Conservation (phyloP, 202 grass and related monocot species). For the Saccharum hybrid region DNA sequence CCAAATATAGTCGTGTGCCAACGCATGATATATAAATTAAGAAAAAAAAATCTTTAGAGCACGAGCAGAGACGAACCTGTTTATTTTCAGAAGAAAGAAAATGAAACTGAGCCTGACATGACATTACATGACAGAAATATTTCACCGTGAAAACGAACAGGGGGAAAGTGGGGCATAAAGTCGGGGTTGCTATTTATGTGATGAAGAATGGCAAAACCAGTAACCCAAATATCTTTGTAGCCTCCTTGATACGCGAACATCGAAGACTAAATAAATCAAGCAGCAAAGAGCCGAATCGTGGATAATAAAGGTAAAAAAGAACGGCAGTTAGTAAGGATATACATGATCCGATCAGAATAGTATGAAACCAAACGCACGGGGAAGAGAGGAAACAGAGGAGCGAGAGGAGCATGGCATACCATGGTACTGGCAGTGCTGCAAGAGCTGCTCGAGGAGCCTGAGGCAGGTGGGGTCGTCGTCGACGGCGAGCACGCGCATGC, state of each 20-base stretch:
- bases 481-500: constrained; percentile 86
- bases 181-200: not conserved
- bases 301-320: not conserved
- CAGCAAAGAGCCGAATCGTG: not conserved
- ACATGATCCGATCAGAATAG: not conserved
- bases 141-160: not conserved
- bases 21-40: not conserved
- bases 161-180: not conserved
- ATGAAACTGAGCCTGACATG: constrained; percentile 29
- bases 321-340: not conserved
- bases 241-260: not conserved
- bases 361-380: not conserved
- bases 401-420: constrained; percentile 41
- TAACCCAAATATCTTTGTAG: not conserved
- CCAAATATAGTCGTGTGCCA: not conserved
- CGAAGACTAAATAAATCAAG: not conserved
- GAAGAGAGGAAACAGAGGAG: not conserved
- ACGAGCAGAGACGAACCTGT: not conserved
- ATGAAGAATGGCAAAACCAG: constrained; percentile 28
- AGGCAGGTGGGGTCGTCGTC: constrained; percentile 88
- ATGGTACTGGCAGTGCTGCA: constrained; percentile 70
- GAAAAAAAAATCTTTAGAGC: not conserved
- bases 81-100: not conserved
- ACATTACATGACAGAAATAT: constrained; percentile 37
- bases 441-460: constrained; percentile 64